Base-by-base conservation (phyloP, 176 grass and related monocot genomes). In the Panicum miliaceum region DNA sequence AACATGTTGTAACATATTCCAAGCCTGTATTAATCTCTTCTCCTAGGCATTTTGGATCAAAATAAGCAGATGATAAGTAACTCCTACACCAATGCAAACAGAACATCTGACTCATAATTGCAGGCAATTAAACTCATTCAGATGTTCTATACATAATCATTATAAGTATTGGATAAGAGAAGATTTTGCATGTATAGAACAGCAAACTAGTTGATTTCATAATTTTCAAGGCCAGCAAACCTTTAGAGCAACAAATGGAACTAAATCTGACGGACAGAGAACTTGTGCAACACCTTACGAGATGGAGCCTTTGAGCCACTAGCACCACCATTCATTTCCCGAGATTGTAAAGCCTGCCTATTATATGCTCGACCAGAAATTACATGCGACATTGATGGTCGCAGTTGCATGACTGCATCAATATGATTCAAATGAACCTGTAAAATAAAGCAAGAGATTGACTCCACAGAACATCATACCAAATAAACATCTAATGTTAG, bases 341-440 rank as follows among this genome's bases (percentile, higher is more conserved):
- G 67, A 61, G 62, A 59, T 77, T 91, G 83, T 70, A 41, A 62
- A 88, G 82, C 60, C 42, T 80, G 87, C 57, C 86, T 88, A 46
- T 36, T 65, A 41, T 80, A 79, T 66, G 89, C 75, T 46, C 51
- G 51, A 25, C 76, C 84, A 80, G 78, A 62, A 90, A 86, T 56
- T 79, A 87, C 7, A 87, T 92, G 70, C 18, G 62, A 81, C 79
- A 87, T 90, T 74, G 88, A 83, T 57, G 96, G 92, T 59, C 93
- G 78, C 68, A 98, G 36, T 76, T 95, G 93, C 75, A 92, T 80
- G 22, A 92, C 82, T 75, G 88, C 87, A 92, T 98, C 80, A 87
- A 98, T 86, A 74, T 82, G 89, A 86, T 95, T 98, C 75, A 98
- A 75, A 88, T 95, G 77, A 75, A 98, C 72, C 95, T 97, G 88